phyloP scores from a whole-genome alignment of 345 rosid species.

The Diplotaxis tenuifolia region DNA sequence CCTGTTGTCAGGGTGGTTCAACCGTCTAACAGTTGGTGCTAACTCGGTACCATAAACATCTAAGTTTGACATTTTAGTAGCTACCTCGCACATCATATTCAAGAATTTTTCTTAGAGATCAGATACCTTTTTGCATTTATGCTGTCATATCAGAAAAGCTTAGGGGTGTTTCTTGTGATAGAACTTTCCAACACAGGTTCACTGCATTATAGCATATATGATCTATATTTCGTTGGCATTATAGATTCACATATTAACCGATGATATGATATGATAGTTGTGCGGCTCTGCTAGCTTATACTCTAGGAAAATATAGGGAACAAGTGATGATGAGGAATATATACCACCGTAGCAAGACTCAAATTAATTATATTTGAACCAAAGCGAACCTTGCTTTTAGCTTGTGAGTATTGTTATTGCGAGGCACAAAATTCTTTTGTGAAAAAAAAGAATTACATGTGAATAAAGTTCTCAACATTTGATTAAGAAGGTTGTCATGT shows the following conservation, averaged over 20 bases:
- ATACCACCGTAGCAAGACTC: constrained; percentile 11
- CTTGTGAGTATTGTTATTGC: no score
- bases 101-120: no score
- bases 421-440: not conserved
- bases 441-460: constrained; percentile 31
- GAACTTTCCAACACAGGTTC: constrained; percentile 1
- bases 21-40: no score
- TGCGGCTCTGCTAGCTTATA: not conserved
- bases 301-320: constrained; percentile 6
- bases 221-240: constrained; percentile 5
- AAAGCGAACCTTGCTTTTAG: constrained; percentile 29
- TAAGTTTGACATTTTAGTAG: no score
- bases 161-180: constrained; percentile 7
- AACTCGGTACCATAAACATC: no score
- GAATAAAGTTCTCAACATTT: constrained; percentile 25
- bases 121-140: not conserved
- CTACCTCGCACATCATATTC: no score
- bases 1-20: no score
- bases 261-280: not conserved
- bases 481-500: constrained; percentile 39
- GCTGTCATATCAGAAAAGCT: constrained; percentile 3
- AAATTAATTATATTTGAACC: constrained; percentile 17
- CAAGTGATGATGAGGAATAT: constrained; percentile 26
- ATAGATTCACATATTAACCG: not conserved
- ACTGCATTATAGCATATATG: constrained; percentile 11